Percentiles rank a stretch among this genome's conserved stretches.
These are phyloP conservation scores for Metschnikowia anglica DNA, from an alignment of 805 yeast species.

Conservation along the genomic window DNA sequence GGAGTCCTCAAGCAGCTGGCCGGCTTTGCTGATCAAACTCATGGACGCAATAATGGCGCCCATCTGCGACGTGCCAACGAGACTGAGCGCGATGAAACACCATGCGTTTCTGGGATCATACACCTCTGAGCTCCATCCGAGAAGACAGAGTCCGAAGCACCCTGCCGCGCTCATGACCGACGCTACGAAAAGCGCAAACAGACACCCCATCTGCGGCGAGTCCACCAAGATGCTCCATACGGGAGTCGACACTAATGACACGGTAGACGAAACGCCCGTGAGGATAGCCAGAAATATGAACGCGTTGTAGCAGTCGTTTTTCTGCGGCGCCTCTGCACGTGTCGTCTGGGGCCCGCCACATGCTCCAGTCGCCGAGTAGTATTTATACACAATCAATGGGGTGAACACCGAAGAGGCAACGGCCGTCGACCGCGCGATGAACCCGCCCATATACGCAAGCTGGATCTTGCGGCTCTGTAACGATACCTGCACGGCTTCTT, in stretches of 20 bases:
- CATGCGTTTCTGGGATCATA: slow-evolving; percentile 37
- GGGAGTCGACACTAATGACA: slow-evolving; percentile 61
- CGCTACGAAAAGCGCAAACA: slow-evolving; percentile 33
- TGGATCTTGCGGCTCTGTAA: slow-evolving; percentile 46
- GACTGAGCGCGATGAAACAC: slow-evolving; percentile 41
- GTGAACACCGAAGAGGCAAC: slow-evolving; percentile 57
- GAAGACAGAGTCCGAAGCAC: slow-evolving; percentile 31
- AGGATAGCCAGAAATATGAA: slow-evolving; percentile 64
- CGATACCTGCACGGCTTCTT: slow-evolving; percentile 50
- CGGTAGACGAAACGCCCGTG: slow-evolving; percentile 63
- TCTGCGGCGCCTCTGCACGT: slow-evolving; percentile 26
- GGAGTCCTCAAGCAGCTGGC: slow-evolving; percentile 18
- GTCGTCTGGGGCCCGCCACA: slow-evolving; percentile 37
- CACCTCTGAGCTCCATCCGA: slow-evolving; percentile 18
- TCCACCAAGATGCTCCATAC: slow-evolving; percentile 62
- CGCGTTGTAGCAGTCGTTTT: slow-evolving; percentile 56
- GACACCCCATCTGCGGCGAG: slow-evolving; percentile 29
- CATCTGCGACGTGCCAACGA: slow-evolving; percentile 59
- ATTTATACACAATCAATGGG: slow-evolving; percentile 61
- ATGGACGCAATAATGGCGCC: slow-evolving; percentile 62
- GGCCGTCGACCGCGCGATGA: slow-evolving; percentile 63
- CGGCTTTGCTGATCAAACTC: slow-evolving; percentile 47
- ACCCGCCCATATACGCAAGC: slow-evolving; percentile 59
- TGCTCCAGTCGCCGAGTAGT: slow-evolving; percentile 49
- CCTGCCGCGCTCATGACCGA: slow-evolving; percentile 46